Base-by-base conservation (phyloP, 1,284 basidiomycete genomes). In the Salmacisia buchloeana region DNA sequence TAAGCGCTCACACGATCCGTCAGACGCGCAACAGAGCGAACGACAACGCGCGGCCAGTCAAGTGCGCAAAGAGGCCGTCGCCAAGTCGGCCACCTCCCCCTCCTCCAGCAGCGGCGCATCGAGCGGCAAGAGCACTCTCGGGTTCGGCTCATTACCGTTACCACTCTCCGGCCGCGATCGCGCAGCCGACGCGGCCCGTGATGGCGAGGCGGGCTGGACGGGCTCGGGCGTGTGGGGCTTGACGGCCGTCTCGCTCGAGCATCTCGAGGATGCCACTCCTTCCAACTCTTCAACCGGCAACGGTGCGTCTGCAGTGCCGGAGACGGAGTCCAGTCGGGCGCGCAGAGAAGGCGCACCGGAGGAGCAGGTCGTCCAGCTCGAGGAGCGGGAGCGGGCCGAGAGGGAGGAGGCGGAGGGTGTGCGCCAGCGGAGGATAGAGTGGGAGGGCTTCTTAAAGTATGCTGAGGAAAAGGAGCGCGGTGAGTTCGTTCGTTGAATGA, bases 221-320 rank as follows among this genome's bases (percentile, higher is more conserved):
- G 77, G 77, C 10, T 77, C 75, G 18, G 72, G 75, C 23, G 77
- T 79, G 0, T 79, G 77, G 77, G 77, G 77, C 29, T 70, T 79
- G 2, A 69, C 68, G 1, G 76, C 74, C 23, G 67, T 76, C 38
- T 68, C 74, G 13, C 56, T 65, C 13, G 71, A 67, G 59, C 72
- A 69, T 62, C 67, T 72, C 5, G 70, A 67, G 27, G 68, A 58
- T 9, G 56, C 56, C 18, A 9, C 25, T 25, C 15, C 56, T 21
- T 3, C 54, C n/a, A n/a, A 9, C 21, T 18, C 7, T 21, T n/a
- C 18, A 43, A 21, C 18, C 39, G 23, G 39, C 39, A 43, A 15
- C 39, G 36, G 9, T 18, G 18, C 9, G 7, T 4, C 39, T 5
- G 5, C 39, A 6, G 15, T 21, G 23, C 39, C 39, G 15, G 6